Conservation (phyloP, 2,329 filamentous ascomycete genomes). For the Karstenula rhodostoma region DNA sequence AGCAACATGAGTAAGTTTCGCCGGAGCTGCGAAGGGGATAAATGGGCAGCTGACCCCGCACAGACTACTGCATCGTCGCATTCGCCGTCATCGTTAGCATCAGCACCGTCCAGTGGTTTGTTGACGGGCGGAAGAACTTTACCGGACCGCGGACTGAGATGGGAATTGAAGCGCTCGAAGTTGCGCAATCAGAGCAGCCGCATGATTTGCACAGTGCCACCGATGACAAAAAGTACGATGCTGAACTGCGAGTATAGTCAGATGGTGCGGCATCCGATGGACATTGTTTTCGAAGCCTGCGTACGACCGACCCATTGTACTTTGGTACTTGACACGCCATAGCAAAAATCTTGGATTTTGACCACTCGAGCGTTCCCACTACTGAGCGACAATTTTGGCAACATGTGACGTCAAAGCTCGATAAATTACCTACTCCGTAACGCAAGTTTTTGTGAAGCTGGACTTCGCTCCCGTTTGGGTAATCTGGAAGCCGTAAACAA, state of each 20-base stretch:
- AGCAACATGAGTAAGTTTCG: constrained; percentile 71
- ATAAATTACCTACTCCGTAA: not conserved
- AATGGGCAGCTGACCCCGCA: constrained; percentile 20
- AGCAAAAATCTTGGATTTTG: not conserved
- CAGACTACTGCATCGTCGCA: constrained; percentile 63
- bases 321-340: not conserved
- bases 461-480: constrained; percentile 12
- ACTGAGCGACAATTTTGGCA: not conserved
- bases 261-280: not conserved
- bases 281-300: not conserved
- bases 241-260: constrained; percentile 9
- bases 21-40: not conserved
- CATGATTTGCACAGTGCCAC: not conserved
- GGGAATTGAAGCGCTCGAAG: constrained; percentile 54
- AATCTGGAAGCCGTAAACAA: constrained; percentile 8
- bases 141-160: constrained; percentile 56
- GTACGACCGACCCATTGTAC: not conserved
- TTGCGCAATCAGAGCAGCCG: constrained; percentile 35
- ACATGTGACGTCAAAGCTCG: not conserved
- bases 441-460: constrained; percentile 3
- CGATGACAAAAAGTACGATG: constrained; percentile 22
- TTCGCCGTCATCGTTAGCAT: constrained; percentile 67
- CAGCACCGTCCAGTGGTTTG: constrained; percentile 65
- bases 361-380: not conserved
- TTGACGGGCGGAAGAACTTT: constrained; percentile 69